Percentiles rank a stretch among this genome's conserved stretches.
These are phyloP conservation scores for Abrus pulchellus DNA, from an alignment of 306 rosid genomes.

Conservation along the genomic window DNA sequence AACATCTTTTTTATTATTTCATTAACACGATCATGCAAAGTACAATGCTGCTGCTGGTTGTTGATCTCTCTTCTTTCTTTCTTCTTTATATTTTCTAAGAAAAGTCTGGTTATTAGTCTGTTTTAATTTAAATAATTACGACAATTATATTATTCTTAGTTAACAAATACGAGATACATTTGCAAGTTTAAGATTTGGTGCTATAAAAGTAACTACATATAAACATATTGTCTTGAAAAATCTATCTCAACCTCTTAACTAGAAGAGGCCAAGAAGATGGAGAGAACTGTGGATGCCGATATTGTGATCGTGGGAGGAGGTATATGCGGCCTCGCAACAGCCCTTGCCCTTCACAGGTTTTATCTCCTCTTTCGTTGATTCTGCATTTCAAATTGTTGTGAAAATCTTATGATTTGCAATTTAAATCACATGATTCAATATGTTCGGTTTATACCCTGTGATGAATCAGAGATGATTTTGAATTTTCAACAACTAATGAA, in stretches of 20 bases:
- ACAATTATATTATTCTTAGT: background rate
- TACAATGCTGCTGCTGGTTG: background rate
- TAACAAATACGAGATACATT: background rate
- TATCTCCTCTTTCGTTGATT: too few relatives aligned
- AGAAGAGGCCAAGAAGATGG: constrained; percentile 44
- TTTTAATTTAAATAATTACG: background rate
- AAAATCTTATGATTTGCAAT: background rate
- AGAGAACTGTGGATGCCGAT: constrained; percentile 43
- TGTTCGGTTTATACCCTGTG: background rate
- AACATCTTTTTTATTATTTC: background rate
- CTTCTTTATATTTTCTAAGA: too few relatives aligned
- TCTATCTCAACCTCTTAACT: background rate
- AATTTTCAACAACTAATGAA: background rate
- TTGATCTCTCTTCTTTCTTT: too few relatives aligned
- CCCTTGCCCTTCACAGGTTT: constrained; percentile 75
- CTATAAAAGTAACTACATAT: background rate
- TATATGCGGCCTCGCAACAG: constrained; percentile 75
- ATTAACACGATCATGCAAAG: constrained; percentile 49
- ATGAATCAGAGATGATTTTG: background rate
- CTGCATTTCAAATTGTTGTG: background rate
- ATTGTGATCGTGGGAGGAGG: constrained; percentile 75
- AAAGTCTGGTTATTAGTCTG: background rate
- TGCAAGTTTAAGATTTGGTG: background rate
- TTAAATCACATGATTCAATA: background rate
- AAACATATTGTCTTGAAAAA: background rate